Conservation (phyloP, 192 early-diverging fungal species). For the Umbelopsis sp. region DNA sequence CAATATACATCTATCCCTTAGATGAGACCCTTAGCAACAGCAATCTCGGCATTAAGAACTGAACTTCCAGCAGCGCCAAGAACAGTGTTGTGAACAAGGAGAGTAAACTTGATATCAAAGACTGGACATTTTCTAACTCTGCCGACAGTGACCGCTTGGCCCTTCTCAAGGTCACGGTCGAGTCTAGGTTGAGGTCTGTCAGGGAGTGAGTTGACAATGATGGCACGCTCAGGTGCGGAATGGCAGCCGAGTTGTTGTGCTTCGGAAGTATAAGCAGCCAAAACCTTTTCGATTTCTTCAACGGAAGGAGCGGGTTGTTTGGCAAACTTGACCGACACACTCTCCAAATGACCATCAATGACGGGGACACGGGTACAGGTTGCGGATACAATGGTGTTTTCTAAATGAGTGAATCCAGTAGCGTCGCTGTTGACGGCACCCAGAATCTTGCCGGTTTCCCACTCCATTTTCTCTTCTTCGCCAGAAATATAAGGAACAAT, state of each 20-base stretch:
- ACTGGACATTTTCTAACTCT: slow-evolving; percentile 83
- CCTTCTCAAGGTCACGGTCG: slow-evolving; percentile 81
- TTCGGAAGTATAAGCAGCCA: slow-evolving; percentile 79
- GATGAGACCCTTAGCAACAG: slow-evolving; percentile 76
- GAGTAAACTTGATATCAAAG: slow-evolving; percentile 89
- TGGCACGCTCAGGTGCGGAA: slow-evolving; percentile 80
- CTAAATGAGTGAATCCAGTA: slow-evolving; percentile 54
- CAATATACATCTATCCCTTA: slow-evolving; percentile 12
- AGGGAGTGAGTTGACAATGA: slow-evolving; percentile 68
- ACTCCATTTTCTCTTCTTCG: slow-evolving; percentile 98
- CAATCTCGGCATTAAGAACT: slow-evolving; percentile 94
- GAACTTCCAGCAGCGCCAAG: slow-evolving; percentile 94
- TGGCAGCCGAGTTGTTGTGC: slow-evolving; percentile 76
- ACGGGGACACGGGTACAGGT: slow-evolving; percentile 97
- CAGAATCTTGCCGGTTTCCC: slow-evolving; percentile 90
- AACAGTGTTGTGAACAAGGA: slow-evolving; percentile 95
- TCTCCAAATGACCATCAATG: slow-evolving; percentile 94
- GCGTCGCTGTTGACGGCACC: slow-evolving; percentile 60
- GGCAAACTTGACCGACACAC: slow-evolving; percentile 86
- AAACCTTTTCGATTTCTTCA: slow-evolving; percentile 71
- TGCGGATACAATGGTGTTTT: slow-evolving; percentile 80
- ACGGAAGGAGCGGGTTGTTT: slow-evolving; percentile 65
- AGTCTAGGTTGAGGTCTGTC: slow-evolving; percentile 96
- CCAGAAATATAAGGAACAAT: slow-evolving; percentile 93
- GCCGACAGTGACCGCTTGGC: slow-evolving; percentile 93